phyloP scores from a whole-genome alignment of 176 grass and related monocot species.

The Calamus simplicifolius region DNA sequence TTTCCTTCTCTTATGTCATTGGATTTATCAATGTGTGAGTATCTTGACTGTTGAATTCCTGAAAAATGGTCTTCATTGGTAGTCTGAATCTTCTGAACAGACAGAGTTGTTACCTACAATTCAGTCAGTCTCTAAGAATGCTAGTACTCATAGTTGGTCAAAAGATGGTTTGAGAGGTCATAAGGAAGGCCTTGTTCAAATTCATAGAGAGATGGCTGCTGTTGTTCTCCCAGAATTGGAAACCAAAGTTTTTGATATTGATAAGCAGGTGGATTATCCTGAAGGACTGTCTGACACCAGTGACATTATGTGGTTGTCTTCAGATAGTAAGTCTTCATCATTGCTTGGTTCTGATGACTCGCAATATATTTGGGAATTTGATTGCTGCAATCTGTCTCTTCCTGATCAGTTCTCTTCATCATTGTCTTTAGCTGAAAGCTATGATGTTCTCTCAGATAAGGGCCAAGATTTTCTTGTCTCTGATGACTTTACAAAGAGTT shows the following conservation, averaged over 20 bases:
- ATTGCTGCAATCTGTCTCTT: slow-evolving; percentile 3
- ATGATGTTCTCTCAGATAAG: background rate
- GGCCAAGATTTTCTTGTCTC: slow-evolving; percentile 9
- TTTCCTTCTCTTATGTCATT: no score
- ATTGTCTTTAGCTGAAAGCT: slow-evolving; percentile 6
- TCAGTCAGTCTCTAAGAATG: no score
- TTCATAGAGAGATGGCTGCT: background rate
- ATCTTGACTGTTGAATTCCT: no score
- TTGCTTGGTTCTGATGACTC: slow-evolving; percentile 15
- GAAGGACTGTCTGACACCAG: background rate
- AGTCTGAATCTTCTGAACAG: no score
- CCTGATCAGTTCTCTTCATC: slow-evolving; percentile 17
- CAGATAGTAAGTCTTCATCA: slow-evolving; percentile 12
- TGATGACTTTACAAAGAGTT: background rate
- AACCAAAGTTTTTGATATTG: background rate
- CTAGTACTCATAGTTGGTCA: no score
- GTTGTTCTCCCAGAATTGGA: background rate
- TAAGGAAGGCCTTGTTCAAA: background rate
- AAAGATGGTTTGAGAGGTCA: background rate
- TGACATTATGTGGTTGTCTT: slow-evolving; percentile 13
- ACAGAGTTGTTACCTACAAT: no score
- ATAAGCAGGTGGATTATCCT: background rate
- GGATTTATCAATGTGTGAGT: no score
- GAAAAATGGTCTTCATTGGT: no score
- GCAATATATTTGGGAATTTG: slow-evolving; percentile 2